Evolutionary conservation across 441 rosid genomes (phyloP).

Genomic region (Metrosideros polymorpha): DNA sequence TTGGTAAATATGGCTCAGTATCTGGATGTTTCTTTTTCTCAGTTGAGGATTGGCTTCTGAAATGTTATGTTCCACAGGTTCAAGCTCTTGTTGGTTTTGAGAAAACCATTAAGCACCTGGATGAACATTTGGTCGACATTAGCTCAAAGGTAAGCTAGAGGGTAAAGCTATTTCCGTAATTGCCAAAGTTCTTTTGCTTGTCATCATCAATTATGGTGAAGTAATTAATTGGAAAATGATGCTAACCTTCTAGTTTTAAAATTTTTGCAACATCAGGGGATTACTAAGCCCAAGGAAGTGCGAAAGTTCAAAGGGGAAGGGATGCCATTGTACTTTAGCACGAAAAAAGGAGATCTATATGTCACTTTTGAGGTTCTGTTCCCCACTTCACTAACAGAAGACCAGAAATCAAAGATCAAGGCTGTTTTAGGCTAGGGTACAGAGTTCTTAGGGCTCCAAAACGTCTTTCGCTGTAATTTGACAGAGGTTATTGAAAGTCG

Average conservation of each 20-base stretch:
- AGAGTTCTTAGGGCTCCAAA: not conserved
- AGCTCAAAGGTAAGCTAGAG: conserved; percentile 53
- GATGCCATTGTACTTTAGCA: conserved; percentile 79
- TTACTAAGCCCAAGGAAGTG: conserved; percentile 87
- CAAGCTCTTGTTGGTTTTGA: conserved; percentile 97
- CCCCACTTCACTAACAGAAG: conserved; percentile 68
- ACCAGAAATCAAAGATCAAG: conserved; percentile 79
- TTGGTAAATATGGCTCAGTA: conserved; percentile 36
- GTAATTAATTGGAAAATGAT: not conserved
- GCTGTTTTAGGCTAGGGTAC: conserved; percentile 50
- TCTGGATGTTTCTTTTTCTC: no score
- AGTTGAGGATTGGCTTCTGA: not conserved
- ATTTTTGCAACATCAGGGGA: conserved; percentile 37
- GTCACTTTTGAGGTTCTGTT: conserved; percentile 82
- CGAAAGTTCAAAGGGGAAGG: conserved; percentile 93
- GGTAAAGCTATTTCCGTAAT: not conserved
- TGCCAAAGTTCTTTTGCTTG: not conserved
- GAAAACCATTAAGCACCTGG: conserved; percentile 85
- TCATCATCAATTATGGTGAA: not conserved
- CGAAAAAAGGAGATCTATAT: conserved; percentile 80
- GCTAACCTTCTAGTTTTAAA: not conserved
- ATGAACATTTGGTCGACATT: conserved; percentile 75
- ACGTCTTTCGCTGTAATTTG: not conserved
- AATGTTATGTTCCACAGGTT: conserved; percentile 26
- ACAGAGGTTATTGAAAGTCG: not conserved